phyloP scores from a whole-genome alignment of 345 rosid genomes.

The Lumnitzera littorea region DNA sequence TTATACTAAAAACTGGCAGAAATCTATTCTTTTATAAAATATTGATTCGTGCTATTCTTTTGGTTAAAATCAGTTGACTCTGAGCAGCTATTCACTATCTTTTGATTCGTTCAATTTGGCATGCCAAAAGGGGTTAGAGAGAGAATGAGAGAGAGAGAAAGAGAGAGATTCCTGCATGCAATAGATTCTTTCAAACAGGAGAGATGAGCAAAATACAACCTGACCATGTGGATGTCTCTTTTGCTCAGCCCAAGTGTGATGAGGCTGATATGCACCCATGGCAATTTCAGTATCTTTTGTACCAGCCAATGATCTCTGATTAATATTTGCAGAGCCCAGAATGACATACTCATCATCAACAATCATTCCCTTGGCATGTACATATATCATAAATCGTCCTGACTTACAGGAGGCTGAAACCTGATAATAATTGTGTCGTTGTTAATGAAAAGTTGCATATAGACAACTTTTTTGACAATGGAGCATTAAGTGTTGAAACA shows the following conservation, averaged over 20 bases:
- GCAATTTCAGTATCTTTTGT: slow-evolving; percentile 90
- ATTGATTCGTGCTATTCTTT: too few relatives aligned
- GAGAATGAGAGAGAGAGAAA: neutral
- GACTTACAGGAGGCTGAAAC: slow-evolving; percentile 35
- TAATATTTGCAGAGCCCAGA: slow-evolving; percentile 88
- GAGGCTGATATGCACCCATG: slow-evolving; percentile 96
- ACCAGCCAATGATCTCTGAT: slow-evolving; percentile 98
- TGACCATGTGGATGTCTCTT: slow-evolving; percentile 67
- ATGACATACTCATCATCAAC: slow-evolving; percentile 87
- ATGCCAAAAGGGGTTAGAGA: too few relatives aligned
- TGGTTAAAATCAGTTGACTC: neutral
- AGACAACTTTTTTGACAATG: neutral
- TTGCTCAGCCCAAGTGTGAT: slow-evolving; percentile 53
- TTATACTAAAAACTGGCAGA: too few relatives aligned
- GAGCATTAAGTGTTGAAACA: neutral
- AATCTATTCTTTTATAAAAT: neutral
- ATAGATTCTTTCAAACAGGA: neutral
- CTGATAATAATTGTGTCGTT: slow-evolving; percentile 16
- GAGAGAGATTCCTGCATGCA: too few relatives aligned
- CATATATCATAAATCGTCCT: slow-evolving; percentile 81
- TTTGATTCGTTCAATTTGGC: neutral
- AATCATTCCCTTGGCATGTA: slow-evolving; percentile 91
- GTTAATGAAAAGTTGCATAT: neutral
- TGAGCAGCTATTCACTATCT: neutral
- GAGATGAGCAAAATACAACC: slow-evolving; percentile 34